phyloP scores from a whole-genome alignment of 2,329 filamentous ascomycete genomes.

The Neofusicoccum kwambonambiense region DNA sequence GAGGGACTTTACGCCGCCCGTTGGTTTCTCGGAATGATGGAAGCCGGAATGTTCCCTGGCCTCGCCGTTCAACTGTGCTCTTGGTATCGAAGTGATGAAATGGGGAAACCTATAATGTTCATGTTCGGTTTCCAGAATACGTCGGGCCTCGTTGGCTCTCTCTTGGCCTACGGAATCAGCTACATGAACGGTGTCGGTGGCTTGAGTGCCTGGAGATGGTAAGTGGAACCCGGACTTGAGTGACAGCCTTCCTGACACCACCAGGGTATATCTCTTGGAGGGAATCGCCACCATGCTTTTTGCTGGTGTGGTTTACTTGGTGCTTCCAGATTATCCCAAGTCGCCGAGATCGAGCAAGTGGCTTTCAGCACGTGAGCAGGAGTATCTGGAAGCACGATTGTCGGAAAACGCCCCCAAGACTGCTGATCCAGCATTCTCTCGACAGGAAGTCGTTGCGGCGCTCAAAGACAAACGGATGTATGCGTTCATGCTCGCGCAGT shows the following conservation, averaged over 20 bases:
- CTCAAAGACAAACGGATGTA: slow-evolving; percentile 38
- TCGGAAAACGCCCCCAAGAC: slow-evolving; percentile 42
- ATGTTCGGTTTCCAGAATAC: slow-evolving; percentile 36
- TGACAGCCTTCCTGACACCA: too few species aligned
- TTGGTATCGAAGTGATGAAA: slow-evolving; percentile 40
- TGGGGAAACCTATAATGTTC: slow-evolving; percentile 35
- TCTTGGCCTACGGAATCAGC: slow-evolving; percentile 25
- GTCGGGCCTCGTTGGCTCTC: slow-evolving; percentile 35
- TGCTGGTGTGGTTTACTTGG: slow-evolving; percentile 37
- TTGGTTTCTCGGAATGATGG: slow-evolving; percentile 28
- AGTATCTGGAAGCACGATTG: slow-evolving; percentile 41
- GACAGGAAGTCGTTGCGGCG: slow-evolving; percentile 36
- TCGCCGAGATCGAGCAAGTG: slow-evolving; percentile 37
- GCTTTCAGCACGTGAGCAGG: slow-evolving; percentile 41
- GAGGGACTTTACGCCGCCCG: slow-evolving; percentile 28
- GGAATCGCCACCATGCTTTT: slow-evolving; percentile 45
- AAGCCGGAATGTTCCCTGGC: slow-evolving; percentile 29
- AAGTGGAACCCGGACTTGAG: background rate
- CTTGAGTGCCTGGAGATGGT: slow-evolving; percentile 25
- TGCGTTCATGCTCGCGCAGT: slow-evolving; percentile 39
- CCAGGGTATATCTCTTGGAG: slow-evolving; percentile 46
- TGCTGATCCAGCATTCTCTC: slow-evolving; percentile 37
- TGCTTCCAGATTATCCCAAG: slow-evolving; percentile 48
- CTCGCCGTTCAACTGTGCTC: slow-evolving; percentile 36
- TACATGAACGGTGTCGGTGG: slow-evolving; percentile 26